A percentile compares a stretch with the other conserved stretches of the same genome.
These are phyloP conservation scores for Heterobasidion parviporum DNA, from an alignment of 1,284 basidiomycete species.

Conservation along the genomic window DNA sequence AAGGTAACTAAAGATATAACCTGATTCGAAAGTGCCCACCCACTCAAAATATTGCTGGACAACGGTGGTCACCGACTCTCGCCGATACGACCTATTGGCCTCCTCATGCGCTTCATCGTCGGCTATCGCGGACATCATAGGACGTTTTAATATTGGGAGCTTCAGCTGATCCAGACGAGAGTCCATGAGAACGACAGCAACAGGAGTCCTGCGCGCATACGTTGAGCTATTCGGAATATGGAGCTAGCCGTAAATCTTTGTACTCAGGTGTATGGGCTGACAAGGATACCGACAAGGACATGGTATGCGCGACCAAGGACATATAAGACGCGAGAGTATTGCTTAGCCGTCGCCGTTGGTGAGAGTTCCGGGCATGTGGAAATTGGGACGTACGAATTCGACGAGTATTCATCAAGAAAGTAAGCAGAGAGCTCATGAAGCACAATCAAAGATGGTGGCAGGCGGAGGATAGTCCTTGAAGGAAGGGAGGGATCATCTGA, in stretches of 20 bases:
- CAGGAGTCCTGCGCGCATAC: constrained; percentile 16
- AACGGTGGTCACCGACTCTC: constrained; percentile 7
- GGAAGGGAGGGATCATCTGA: constrained; percentile 28
- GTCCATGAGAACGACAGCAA: constrained; percentile 57
- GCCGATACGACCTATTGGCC: constrained; percentile 1
- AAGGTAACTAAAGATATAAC: constrained; percentile 3
- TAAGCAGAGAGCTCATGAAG: constrained; percentile 59
- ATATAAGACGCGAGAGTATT: constrained; percentile 40
- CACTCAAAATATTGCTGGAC: constrained; percentile 18
- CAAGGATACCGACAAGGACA: constrained; percentile 26
- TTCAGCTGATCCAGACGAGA: constrained; percentile 44
- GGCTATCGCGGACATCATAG: constrained; percentile 9
- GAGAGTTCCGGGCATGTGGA: not conserved
- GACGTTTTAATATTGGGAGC: constrained; percentile 42
- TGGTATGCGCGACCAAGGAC: constrained; percentile 33
- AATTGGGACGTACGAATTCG: constrained; percentile 17
- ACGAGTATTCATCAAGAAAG: constrained; percentile 28
- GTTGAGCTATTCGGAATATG: constrained; percentile 1
- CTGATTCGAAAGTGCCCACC: constrained; percentile 14
- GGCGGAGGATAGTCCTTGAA: constrained; percentile 32
- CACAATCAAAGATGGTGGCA: constrained; percentile 46
- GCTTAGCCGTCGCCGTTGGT: constrained; percentile 6
- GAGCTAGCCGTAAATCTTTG: not conserved
- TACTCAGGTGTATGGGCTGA: constrained; percentile 18
- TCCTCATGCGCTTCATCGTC: constrained; percentile 3